Base-by-base conservation (phyloP, 2,329 filamentous ascomycete species). In the Alternaria brassicicola region DNA sequence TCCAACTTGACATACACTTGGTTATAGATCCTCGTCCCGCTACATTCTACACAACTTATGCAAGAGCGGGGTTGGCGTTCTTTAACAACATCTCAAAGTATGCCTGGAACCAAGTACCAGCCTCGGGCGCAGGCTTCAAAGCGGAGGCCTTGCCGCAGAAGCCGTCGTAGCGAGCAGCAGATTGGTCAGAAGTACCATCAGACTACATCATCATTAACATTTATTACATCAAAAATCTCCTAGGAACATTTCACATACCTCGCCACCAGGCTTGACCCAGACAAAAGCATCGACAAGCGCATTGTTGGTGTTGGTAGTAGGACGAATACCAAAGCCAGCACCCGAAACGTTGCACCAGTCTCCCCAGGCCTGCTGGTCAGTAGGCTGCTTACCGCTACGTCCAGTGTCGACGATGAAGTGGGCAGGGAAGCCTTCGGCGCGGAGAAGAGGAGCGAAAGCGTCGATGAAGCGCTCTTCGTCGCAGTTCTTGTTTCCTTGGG, bases 301-400 rank as follows among this genome's bases (percentile, higher is more conserved):
- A 62, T 86, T 82, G 13, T 84, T 85, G 8, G 88, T 90, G 70
- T 85, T 79, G n/a, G 86, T 81, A 3, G 84, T 84, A 2, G 87
- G 87, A n/a, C 86, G 83, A n/a, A 77, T 76, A 59, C 88, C 88
- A 61, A 89, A 89, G 7, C 88, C 88, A 57, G 86, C 84, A 30
- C 83, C 84, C 46, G 79, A 82, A 59, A 88, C 81, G 69, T 89
- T 90, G 80, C 88, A 90, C 88, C 88, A 90, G 71, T 89, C 82
- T 39, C 87, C 87, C 86, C 86, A 88, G 26, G 74, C 74, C 55
- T 79, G 75, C 71, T 85, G 84, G 4, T 76, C 71, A 19, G 84
- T 86, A 35, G 84, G 84, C 74, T 89, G 86, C 52, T 85, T 85
- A 19, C 86, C 88, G 52, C 84, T 87, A 64, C 89, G 87, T 68